Percentiles rank a stretch among this genome's conserved stretches.
These are phyloP conservation scores for Ophiosphaerella herpotricha DNA, from an alignment of 2,329 filamentous ascomycete genomes.

Conservation along the genomic window DNA sequence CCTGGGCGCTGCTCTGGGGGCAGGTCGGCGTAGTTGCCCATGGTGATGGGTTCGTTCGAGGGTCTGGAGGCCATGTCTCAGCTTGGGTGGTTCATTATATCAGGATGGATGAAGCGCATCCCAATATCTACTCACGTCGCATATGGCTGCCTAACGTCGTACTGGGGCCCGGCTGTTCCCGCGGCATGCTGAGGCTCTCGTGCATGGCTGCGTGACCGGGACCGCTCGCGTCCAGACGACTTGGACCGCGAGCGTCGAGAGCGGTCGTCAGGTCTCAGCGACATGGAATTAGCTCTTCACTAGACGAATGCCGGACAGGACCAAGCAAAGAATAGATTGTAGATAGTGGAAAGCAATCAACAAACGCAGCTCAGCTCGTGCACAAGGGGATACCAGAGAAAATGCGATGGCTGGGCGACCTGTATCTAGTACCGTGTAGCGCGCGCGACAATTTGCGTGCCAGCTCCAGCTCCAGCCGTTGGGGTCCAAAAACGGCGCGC, in stretches of 20 bases:
- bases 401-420: conserved; percentile 24
- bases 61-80: conserved; percentile 42
- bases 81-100: conserved; percentile 4
- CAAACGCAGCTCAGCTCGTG: no score
- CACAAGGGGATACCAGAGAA: conserved; percentile 1
- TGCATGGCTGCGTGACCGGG: conserved; percentile 47
- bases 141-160: conserved; percentile 48
- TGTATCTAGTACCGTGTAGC: conserved; percentile 12
- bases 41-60: conserved; percentile 44
- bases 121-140: conserved; percentile 36
- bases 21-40: conserved; percentile 52
- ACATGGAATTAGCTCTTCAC: conserved; percentile 33
- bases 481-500: conserved; percentile 14
- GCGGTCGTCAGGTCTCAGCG: conserved; percentile 48
- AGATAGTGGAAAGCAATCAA: neutral
- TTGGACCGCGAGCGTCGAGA: conserved; percentile 50
- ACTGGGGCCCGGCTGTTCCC: conserved; percentile 41
- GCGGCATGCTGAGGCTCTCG: conserved; percentile 41
- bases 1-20: conserved; percentile 51
- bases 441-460: conserved; percentile 3
- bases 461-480: neutral
- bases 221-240: conserved; percentile 47
- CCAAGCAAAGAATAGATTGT: neutral
- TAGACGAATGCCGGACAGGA: neutral
- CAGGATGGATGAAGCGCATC: neutral